Evolutionary conservation across 345 rosid genomes (phyloP), one percentile per base, ranked within the genome.

Genomic region (Passiflora organensis): DNA sequence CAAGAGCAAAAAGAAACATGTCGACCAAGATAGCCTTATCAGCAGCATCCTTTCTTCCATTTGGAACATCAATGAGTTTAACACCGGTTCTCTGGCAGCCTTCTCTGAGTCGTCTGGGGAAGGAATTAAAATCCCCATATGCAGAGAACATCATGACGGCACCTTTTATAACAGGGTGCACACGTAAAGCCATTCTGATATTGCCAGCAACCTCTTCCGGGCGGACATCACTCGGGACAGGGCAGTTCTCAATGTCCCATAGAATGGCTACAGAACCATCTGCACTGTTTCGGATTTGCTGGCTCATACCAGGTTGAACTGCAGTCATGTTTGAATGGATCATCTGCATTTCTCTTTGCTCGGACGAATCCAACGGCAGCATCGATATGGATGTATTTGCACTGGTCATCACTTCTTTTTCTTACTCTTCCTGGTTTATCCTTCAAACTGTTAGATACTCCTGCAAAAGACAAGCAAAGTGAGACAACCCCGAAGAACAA

Each of bases 1-100:
- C 99, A 5, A 93, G 95, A 2, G 85, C 95, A 68, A 93, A 93
- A 53, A 93, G 78, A 65, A 93, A 93, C 99, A 93, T 86, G 71
- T 93, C 99, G 13, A 93, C 79, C 67, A 93, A 62, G 61, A 93
- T 93, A 36, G 99, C 99, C 69, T 86, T 89, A 70, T 93, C 99
- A 43, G 99, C 85, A 32, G 97, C 99, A 60, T 89, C 99, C 75
- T 93, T 93, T 60, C 97, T 83, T 34, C 95, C 94, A 38, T 93
- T 93, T 2, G 97, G 99, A 59, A 93, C 99, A 72, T 93, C 99
- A 3, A 89, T 65, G 34, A 93, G 96, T 45, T 80, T 86, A 48
- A 93, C 97, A 28, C 99, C 99, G 0, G 99, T 93, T 78, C 91
- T 86, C 58, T 93, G 99, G 72, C 95, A 87, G 6, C 99, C 99